Percentiles rank a stretch among this genome's conserved stretches.
These are phyloP conservation scores for Colletotrichum caudatum DNA, from an alignment of 2,329 filamentous ascomycete species.

Conservation along the genomic window DNA sequence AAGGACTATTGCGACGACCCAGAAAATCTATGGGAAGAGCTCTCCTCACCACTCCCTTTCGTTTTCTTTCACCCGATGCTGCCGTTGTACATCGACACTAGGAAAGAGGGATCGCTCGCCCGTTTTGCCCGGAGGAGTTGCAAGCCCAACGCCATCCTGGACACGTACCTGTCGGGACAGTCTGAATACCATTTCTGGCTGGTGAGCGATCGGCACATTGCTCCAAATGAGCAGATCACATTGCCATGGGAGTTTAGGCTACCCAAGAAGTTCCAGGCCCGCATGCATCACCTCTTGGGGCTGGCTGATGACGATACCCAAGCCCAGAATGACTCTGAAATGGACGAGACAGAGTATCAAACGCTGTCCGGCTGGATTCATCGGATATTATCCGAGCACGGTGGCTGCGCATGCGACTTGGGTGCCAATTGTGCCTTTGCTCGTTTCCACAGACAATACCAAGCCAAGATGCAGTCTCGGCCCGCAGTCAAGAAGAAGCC, in stretches of 20 bases:
- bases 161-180: constrained; percentile 83
- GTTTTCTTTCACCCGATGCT: constrained; percentile 90
- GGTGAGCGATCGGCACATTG: constrained; percentile 82
- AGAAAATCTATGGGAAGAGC: constrained; percentile 75
- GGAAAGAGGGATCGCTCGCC: constrained; percentile 85
- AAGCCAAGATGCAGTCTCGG: constrained; percentile 59
- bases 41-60: constrained; percentile 76
- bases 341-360: constrained; percentile 71
- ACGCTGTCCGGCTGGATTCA: constrained; percentile 74
- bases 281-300: constrained; percentile 70
- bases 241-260: constrained; percentile 76
- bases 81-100: constrained; percentile 92
- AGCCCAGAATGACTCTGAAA: constrained; percentile 63
- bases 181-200: constrained; percentile 94
- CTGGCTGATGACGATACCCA: constrained; percentile 70
- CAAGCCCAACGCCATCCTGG: constrained; percentile 87
- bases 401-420: constrained; percentile 80
- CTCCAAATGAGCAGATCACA: constrained; percentile 72
- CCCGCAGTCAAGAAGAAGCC: constrained; percentile 62
- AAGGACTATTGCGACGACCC: constrained; percentile 77
- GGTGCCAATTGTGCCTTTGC: constrained; percentile 73
- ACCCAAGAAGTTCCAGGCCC: constrained; percentile 64
- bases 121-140: constrained; percentile 95
- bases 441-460: constrained; percentile 71
- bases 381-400: constrained; percentile 79